Evolutionary conservation across 805 yeast genomes (phyloP).

Genomic region (Blastobotrys robertii): DNA sequence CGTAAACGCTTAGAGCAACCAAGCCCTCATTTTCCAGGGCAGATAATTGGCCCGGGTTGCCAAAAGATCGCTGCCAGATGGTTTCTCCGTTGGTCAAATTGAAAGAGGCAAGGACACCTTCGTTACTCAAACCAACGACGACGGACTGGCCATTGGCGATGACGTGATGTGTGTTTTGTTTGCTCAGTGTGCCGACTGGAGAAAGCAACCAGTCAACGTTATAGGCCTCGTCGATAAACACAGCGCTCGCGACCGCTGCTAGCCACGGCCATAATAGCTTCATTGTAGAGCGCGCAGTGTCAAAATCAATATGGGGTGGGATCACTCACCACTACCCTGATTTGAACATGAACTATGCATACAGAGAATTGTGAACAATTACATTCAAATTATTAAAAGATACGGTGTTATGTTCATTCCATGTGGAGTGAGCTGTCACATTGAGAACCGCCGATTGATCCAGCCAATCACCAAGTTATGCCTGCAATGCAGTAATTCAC

Average conservation of each 20-base stretch:
- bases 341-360: too few species aligned
- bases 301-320: too few species aligned
- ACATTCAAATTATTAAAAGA: too few species aligned
- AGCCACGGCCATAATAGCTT: too few species aligned
- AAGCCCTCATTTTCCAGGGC: background rate
- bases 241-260: slow-evolving; percentile 15
- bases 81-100: slow-evolving; percentile 18
- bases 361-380: too few species aligned
- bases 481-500: too few species aligned
- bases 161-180: slow-evolving; percentile 2
- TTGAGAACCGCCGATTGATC: too few species aligned
- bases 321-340: too few species aligned
- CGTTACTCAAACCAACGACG: slow-evolving; percentile 11
- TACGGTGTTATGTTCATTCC: too few species aligned
- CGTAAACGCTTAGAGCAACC: background rate
- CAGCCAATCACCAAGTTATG: too few species aligned
- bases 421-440: too few species aligned
- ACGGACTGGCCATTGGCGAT: slow-evolving; percentile 5
- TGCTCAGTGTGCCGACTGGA: slow-evolving; percentile 19
- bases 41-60: background rate
- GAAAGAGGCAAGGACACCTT: slow-evolving; percentile 18
- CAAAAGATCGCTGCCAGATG: slow-evolving; percentile 20
- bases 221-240: slow-evolving; percentile 27
- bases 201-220: slow-evolving; percentile 25
- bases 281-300: too few species aligned